Evolutionary conservation across 768 basidiomycete species (phyloP).

Genomic region (Boletus sp.): DNA sequence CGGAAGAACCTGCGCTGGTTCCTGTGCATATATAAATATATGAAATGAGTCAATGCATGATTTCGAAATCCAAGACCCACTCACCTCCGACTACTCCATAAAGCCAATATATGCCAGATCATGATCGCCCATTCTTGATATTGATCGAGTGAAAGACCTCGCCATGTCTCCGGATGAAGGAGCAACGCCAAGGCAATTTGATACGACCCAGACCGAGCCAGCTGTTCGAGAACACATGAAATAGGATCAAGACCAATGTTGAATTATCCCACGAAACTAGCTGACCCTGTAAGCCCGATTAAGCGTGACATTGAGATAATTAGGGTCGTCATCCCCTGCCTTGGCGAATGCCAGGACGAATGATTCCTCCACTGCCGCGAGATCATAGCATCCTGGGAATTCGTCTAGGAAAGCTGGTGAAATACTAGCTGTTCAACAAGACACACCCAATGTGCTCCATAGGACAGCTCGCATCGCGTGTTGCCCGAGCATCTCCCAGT

Average conservation of each 20-base stretch:
- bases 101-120: conserved; percentile 72
- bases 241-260: conserved; percentile 1
- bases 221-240: conserved; percentile 37
- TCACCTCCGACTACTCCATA: conserved; percentile 69
- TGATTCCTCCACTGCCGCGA: conserved; percentile 65
- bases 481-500: conserved; percentile 65
- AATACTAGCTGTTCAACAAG: neutral
- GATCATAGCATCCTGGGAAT: conserved; percentile 56
- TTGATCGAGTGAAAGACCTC: conserved; percentile 57
- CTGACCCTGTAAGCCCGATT: conserved; percentile 69
- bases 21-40: conserved; percentile 26
- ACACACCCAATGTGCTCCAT: conserved; percentile 67
- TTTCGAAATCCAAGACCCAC: conserved; percentile 15
- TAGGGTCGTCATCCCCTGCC: conserved; percentile 55
- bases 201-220: conserved; percentile 67
- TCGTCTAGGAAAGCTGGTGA: conserved; percentile 9
- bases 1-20: conserved; percentile 62
- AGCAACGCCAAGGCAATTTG: conserved; percentile 58
- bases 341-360: conserved; percentile 66
- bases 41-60: conserved; percentile 8
- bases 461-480: conserved; percentile 72
- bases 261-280: conserved; percentile 2
- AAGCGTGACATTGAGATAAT: conserved; percentile 54
- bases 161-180: conserved; percentile 69
- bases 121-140: conserved; percentile 71